Base-by-base conservation (phyloP, 108 stramenopile genomes). In the Poteriospumella lacustris region DNA sequence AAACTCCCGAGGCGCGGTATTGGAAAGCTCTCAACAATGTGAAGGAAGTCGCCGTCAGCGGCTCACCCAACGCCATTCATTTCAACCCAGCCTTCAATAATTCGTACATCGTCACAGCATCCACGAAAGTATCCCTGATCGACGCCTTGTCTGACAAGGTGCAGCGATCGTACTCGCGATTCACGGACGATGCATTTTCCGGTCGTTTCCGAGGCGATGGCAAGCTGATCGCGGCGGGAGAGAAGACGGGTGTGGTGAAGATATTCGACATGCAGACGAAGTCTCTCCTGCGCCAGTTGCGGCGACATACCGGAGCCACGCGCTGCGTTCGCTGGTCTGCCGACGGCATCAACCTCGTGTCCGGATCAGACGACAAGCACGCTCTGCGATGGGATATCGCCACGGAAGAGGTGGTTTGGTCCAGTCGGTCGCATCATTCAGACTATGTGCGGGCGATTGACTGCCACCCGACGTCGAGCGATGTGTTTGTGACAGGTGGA, bases 1-100 rank as follows among this genome's bases (percentile, higher is more conserved):
- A 83, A 69, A 83, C 81, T 34, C 39, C 77, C 0, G 82, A 83
- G 68, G 78, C 82, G 3, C 42, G 78, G 31, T 83, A 83, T 39
- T 83, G 82, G 82, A 77, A 78, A 58, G 70, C 80, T 38, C 80
- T 83, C 39, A 82, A 56, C 33, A 79, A 75, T 60, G 58, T 80
- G 0, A 68, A 75, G 29, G 81, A 81, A 1, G 40, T 77, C 1
- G 33, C 79, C 42, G 58, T 79, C 0, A 73, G 73, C 40, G 81
- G 78, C 28, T 59, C 76, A 1, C 76, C 77, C 19, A 77, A 79
- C 29, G 73, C 75, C 76, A 40, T 83, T 1, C 80, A 83, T 76
- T 81, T 78, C 58, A 80, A 80, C 38, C 80, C 82, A 0, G 67
- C 76, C 36, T 73, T 44, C 0, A 47, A 69, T 36, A 42, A 78